Base-by-base conservation (phyloP, 2,329 filamentous ascomycete species). In the Colletotrichum chrysophilum region DNA sequence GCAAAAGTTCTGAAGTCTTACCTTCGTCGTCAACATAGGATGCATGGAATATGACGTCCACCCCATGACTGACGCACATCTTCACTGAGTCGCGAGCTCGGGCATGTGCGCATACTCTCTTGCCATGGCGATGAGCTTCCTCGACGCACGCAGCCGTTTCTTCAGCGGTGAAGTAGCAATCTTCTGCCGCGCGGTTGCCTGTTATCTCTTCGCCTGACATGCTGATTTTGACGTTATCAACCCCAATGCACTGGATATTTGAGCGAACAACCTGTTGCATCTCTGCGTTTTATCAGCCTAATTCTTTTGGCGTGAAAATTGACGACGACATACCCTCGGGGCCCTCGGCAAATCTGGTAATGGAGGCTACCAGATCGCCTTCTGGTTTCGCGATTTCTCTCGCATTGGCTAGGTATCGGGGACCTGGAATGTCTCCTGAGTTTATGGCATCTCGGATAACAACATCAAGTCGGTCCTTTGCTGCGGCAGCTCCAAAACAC, bases 221-320 rank as follows among this genome's bases (percentile, higher is more conserved):
- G 43, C 43, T 48, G 10, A 21, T 48, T 48, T 48, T 48, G 43
- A 48, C n/a, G 43, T 48, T 48, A 12, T 48, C 43, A 12, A 48
- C 43, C 43, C 43, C 9, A 21, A 48, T 13, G 1, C 43, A 21
- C 18, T 21, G 0, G 0, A 48, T 48, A 13, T 48, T 48, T 21
- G 43, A 48, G 18, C 43, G 18, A 48, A 48, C 43, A 48, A 48
- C 43, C 43, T 21, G 0, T 21, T 0, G 43, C 43, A 48, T 48
- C n/a, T 21, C 43, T 21, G 18, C 0, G 0, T 7, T 48, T 21
- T 12, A 12, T 48, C 10, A 48, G 9, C 18, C 18, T 12, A 21
- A 2, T 21, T 6, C 18, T 13, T 48, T 13, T n/a, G 18, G 18
- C 10, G 38, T n/a, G 0, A n/a, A 3, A 43, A 0, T n/a, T 10